Evolutionary conservation across 306 rosid species (phyloP).

Genomic region (Castanea sativa): DNA sequence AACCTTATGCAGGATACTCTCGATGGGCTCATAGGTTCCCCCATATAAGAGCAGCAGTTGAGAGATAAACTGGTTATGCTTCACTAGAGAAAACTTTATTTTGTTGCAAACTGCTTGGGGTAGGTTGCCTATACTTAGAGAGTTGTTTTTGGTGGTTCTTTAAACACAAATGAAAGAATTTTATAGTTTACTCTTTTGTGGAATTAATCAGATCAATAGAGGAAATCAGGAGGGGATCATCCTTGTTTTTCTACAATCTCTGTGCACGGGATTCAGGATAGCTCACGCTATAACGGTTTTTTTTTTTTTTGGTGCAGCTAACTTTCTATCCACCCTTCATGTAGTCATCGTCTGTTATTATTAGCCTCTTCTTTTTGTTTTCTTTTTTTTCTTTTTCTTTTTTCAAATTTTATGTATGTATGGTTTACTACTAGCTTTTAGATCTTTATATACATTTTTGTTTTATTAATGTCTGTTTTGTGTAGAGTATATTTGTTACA

Average conservation of each 20-base stretch:
- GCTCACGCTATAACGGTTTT: background rate
- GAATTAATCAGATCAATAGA: background rate
- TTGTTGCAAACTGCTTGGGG: background rate
- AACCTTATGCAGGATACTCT: constrained; percentile 55
- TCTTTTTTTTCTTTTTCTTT: background rate
- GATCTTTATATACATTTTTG: background rate
- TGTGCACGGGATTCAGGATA: background rate
- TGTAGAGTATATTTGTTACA: background rate
- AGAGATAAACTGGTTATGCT: constrained; percentile 6
- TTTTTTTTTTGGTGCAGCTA: background rate
- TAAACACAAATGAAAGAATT: background rate
- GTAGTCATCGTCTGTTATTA: background rate
- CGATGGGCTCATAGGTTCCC: constrained; percentile 73
- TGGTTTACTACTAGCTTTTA: background rate
- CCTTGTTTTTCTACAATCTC: background rate
- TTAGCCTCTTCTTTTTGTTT: too few relatives aligned
- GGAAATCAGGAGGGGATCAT: background rate
- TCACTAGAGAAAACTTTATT: background rate
- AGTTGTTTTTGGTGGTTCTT: constrained; percentile 3
- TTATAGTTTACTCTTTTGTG: background rate
- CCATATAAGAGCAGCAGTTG: constrained; percentile 47
- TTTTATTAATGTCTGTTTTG: background rate
- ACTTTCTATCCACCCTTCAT: background rate
- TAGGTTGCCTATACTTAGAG: background rate
- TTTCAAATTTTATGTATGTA: background rate